phyloP scores from a whole-genome alignment of 345 rosid genomes.

The Rhizophora mangle region DNA sequence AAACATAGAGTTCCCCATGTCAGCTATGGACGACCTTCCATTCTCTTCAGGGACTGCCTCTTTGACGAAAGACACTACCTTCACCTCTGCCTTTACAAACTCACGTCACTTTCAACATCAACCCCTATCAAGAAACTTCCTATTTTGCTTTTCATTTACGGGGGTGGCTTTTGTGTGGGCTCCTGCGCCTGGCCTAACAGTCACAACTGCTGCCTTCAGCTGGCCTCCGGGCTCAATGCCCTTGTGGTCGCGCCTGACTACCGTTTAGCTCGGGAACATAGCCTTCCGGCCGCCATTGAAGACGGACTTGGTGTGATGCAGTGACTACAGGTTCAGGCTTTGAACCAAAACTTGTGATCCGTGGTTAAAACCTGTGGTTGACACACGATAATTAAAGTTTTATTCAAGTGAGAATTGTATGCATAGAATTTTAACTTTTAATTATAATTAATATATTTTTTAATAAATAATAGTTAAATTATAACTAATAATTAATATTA shows the following conservation, averaged over 20 bases:
- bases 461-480: too few species aligned
- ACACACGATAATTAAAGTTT: too few species aligned
- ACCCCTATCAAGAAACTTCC: conserved; percentile 7
- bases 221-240: conserved; percentile 54
- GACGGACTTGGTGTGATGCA: conserved; percentile 41
- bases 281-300: conserved; percentile 73
- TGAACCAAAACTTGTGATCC: conserved; percentile 25
- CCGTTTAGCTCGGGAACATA: conserved; percentile 73
- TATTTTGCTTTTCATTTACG: conserved; percentile 42
- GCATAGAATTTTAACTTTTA: too few species aligned
- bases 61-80: conserved; percentile 49
- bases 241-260: conserved; percentile 64
- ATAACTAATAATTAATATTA: too few species aligned
- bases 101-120: neutral
- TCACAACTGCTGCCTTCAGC: conserved; percentile 61
- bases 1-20: conserved; percentile 24
- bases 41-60: conserved; percentile 50
- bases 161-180: conserved; percentile 85
- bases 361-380: conserved; percentile 29
- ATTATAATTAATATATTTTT: too few species aligned
- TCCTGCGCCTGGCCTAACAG: conserved; percentile 69
- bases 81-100: conserved; percentile 62
- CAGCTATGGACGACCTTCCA: conserved; percentile 32
- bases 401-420: too few species aligned
- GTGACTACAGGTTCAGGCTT: conserved; percentile 52